Evolutionary conservation across 345 rosid genomes (phyloP), one percentile per base, ranked within the genome.

Genomic region (Gynandropsis gynandra): DNA sequence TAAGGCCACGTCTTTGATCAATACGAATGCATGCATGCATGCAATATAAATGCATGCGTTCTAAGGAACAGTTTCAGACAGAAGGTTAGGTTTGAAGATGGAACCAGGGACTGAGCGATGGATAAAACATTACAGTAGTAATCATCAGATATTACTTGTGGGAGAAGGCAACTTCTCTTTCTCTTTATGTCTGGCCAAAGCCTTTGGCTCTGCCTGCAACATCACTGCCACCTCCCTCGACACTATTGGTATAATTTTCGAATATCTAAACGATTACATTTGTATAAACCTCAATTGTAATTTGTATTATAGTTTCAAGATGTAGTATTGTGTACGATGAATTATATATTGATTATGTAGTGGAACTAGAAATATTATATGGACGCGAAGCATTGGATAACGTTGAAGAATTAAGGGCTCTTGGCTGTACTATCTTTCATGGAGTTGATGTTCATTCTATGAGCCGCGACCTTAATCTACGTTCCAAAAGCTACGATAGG

Each of bases 131-230:
- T 75, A 75, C 57, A 65, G 74, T 42, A 64, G 72, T 16, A 62
- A 44, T 42, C 80, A 72, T 1, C 43, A 61, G 54, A 69, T 72
- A 1, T 12, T 76, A 16, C 38, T 72, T 49, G 72, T 72, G 3
- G 76, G 79, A 39, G 80, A 75, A 44, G 80, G 70, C 5, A 76
- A 75, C 60, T 75, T 72, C 50, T 75, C 80, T 0, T 69, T 75
- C 60, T 62, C 80, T 24, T 62, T 69, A 37, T 54, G 67, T 20
- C 61, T 75, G 49, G 76, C 80, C 40, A 56, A 49, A 27, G 52
- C 66, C 13, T 75, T 75, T 33, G 74, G 77, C n/a, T 69, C 64
- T 35, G 72, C 80, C 7, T 15, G 13, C 17, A 72, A 72, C 59
- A 59, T 76, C 65, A 67, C 72, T 2, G 72, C 80, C 17, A 72